A percentile compares a stretch with the other conserved stretches of the same genome.
Conservation (phyloP, 441 rosid species). For the Pelargonium fulgidum region DNA sequence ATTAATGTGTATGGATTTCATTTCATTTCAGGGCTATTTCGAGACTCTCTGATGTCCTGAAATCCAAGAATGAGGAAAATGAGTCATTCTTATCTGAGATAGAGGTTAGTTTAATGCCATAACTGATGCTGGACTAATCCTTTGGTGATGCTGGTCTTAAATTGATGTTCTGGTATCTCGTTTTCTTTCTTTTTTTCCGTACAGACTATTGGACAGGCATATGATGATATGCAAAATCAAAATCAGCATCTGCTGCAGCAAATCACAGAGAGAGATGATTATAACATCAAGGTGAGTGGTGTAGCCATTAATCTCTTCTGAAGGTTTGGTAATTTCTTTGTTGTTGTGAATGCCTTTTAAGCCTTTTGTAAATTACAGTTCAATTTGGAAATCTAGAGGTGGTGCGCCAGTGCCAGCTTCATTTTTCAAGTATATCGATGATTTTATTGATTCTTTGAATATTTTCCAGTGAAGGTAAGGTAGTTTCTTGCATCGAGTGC, state of each 20-base stretch:
- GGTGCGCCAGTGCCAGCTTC: background rate
- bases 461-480: conserved; percentile 5
- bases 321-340: background rate
- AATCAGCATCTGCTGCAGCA: conserved; percentile 93
- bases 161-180: conserved; percentile 23
- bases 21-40: conserved; percentile 61
- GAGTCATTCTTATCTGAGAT: conserved; percentile 88
- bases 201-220: conserved; percentile 90
- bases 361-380: background rate
- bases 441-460: conserved; percentile 4
- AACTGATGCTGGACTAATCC: conserved; percentile 6
- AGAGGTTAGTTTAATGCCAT: conserved; percentile 52
- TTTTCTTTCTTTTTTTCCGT: conserved; percentile 24
- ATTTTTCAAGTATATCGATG: background rate
- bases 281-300: conserved; percentile 76
- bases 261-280: conserved; percentile 94
- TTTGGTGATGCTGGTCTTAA: conserved; percentile 19
- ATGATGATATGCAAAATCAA: conserved; percentile 92
- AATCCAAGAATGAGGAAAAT: conserved; percentile 85
- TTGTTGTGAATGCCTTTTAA: background rate
- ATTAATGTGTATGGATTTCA: conserved; percentile 20
- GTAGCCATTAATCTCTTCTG: background rate
- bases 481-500: background rate
- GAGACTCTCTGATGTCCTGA: conserved; percentile 51
- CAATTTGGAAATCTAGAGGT: background rate